Percentiles rank a stretch among this genome's conserved stretches.
phyloP scores from a whole-genome alignment of 225 moss, liverwort and hornwort species.

The Marchantia polymorpha region DNA sequence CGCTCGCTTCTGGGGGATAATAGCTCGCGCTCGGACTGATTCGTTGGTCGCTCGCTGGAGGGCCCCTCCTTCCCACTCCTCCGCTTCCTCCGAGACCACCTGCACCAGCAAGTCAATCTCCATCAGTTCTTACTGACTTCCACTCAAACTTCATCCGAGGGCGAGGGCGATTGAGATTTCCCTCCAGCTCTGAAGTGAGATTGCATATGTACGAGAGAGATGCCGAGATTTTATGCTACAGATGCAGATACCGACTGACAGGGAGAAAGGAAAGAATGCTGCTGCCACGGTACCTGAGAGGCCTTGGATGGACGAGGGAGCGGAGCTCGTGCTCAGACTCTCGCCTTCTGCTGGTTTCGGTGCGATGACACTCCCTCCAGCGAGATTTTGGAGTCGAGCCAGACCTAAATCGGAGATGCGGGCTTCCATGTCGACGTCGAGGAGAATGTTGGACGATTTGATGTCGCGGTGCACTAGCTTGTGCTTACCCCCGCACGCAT shows the following conservation, averaged over 20 bases:
- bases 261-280: too few species aligned
- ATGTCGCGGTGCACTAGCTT: slow-evolving; percentile 41
- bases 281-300: background rate
- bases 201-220: too few species aligned
- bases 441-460: slow-evolving; percentile 33
- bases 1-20: slow-evolving; percentile 46
- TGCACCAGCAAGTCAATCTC: background rate
- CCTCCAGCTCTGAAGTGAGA: too few species aligned
- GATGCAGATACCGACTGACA: too few species aligned
- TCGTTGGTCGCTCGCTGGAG: background rate
- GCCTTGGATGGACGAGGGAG: background rate
- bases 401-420: slow-evolving; percentile 30
- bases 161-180: background rate
- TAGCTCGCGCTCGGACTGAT: slow-evolving; percentile 27
- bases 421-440: slow-evolving; percentile 26
- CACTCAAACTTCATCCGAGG: background rate
- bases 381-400: slow-evolving; percentile 33
- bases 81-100: background rate
- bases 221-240: too few species aligned
- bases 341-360: background rate
- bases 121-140: too few species aligned
- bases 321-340: background rate
- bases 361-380: slow-evolving; percentile 20
- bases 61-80: slow-evolving; percentile 12
- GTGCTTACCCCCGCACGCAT: slow-evolving; percentile 45